Base-by-base conservation (phyloP, 1,139 yeast species). In the Ashbya aceris region DNA sequence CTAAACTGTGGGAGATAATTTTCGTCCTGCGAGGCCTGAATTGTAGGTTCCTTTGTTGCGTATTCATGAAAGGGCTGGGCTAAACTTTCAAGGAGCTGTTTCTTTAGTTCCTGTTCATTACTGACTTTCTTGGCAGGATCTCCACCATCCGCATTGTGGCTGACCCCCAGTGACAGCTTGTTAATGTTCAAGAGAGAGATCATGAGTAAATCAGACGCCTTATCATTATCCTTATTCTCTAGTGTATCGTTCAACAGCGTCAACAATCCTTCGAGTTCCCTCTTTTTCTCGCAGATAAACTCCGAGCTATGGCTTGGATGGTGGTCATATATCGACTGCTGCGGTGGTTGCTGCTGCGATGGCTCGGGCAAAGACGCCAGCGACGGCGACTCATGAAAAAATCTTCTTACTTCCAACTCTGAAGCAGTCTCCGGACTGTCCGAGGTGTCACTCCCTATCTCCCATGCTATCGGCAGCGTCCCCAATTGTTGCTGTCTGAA, bases 21-120 rank as follows among this genome's bases (percentile, higher is more conserved):
- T 17, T 48, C 49, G 30, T 46, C 49, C 17, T 43, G 42, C 5
- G 43, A 27, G 7, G 45, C 51, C 29, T 40, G 42, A 4, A 29
- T 45, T 6, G 45, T 33, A n/a, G 43, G 29, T n/a, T 37, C 42
- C 13, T 40, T 40, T 10, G 40, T 39, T 7, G 53, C 48, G 40
- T 58, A 51, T 52, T 82, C 87, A 41, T 78, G 74, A 58, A 82
- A 82, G 1, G 91, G 91, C 9, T 83, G 80, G 0, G 91, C 83
- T 46, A 82, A 66, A 4, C 89, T 86, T 55, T 79, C 76, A 33
- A 81, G 58, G 12, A 82, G 60, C 47, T 73, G 74, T 12, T 70
- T 70, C 48, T 73, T 76, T 35, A 82, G 56, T 7, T 68, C 56
- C 33, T 70, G 69, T 36, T 73, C 67, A 39, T 66, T 58, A 10